Evolutionary conservation across 2,329 filamentous ascomycete species (phyloP).

Genomic region (Trichoderma sp.): DNA sequence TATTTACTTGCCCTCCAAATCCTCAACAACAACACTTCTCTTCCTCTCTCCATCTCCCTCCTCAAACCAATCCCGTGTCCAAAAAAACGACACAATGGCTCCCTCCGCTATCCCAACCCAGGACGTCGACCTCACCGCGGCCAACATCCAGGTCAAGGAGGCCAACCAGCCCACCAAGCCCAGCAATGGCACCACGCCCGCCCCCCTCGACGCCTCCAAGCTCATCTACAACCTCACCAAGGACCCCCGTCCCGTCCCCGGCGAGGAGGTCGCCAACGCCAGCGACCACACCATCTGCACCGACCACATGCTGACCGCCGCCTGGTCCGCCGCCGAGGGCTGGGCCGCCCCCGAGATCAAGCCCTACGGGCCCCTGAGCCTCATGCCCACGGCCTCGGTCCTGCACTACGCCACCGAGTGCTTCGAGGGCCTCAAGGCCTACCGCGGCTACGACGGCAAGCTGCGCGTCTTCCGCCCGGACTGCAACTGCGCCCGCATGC

Average conservation of each 20-base stretch:
- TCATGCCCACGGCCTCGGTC: conserved; percentile 79
- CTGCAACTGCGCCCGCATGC: conserved; percentile 69
- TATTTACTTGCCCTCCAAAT: not conserved
- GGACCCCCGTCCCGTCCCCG: conserved; percentile 55
- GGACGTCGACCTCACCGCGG: conserved; percentile 55
- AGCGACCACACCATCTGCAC: conserved; percentile 63
- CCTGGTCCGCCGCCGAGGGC: conserved; percentile 66
- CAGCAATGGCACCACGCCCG: conserved; percentile 50
- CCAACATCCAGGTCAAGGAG: conserved; percentile 55
- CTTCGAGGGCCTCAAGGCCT: conserved; percentile 83
- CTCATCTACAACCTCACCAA: conserved; percentile 58
- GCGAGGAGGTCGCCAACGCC: conserved; percentile 50
- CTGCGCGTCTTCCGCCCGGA: conserved; percentile 78
- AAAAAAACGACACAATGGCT: conserved; percentile 44
- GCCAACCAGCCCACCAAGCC: conserved; percentile 38
- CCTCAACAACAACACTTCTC: not conserved
- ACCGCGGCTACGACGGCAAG: conserved; percentile 74
- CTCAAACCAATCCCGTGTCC: not conserved
- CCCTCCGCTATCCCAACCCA: conserved; percentile 52
- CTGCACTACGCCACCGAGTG: conserved; percentile 91
- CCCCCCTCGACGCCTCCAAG: conserved; percentile 64
- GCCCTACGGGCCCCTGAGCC: conserved; percentile 74
- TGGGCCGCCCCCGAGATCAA: conserved; percentile 75
- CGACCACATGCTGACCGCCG: conserved; percentile 84
- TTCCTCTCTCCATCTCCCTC: not conserved